Evolutionary conservation across 106 monocot genomes (phyloP).

Genomic region (Triglochin maritima): DNA sequence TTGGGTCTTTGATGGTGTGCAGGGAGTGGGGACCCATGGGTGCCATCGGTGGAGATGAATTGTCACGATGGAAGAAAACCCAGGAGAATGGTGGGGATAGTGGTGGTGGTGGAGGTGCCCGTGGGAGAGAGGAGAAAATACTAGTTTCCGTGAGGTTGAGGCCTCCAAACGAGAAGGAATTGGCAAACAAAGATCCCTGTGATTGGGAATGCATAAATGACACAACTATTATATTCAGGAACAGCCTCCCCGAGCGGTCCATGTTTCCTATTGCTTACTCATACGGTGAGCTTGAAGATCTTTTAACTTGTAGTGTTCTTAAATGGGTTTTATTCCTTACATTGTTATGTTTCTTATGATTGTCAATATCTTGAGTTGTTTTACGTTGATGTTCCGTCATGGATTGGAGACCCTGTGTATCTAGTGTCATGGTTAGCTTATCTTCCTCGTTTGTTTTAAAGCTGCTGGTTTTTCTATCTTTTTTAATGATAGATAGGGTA

Average conservation of each 20-base stretch:
- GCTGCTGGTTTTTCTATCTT: too few relatives aligned
- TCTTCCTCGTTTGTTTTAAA: too few relatives aligned
- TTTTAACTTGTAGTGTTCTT: not conserved
- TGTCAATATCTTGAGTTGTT: too few relatives aligned
- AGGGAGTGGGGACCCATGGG: slow-evolving; percentile 34
- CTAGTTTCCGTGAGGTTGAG: slow-evolving; percentile 86
- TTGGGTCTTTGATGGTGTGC: slow-evolving; percentile 1
- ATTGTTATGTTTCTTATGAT: too few relatives aligned
- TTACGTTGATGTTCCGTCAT: too few relatives aligned
- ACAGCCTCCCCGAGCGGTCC: slow-evolving; percentile 48
- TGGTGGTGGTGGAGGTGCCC: slow-evolving; percentile 11
- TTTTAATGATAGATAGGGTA: slow-evolving; percentile 50
- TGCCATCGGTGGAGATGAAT: slow-evolving; percentile 45
- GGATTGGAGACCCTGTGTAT: too few relatives aligned
- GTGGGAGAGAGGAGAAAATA: slow-evolving; percentile 62
- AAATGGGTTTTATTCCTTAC: too few relatives aligned
- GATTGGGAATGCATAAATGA: slow-evolving; percentile 95
- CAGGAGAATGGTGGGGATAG: slow-evolving; percentile 12
- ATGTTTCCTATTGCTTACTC: slow-evolving; percentile 60
- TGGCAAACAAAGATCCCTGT: slow-evolving; percentile 40
- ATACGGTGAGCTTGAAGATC: slow-evolving; percentile 44
- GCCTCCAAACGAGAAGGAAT: slow-evolving; percentile 72
- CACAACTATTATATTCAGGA: slow-evolving; percentile 58
- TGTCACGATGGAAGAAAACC: slow-evolving; percentile 27
- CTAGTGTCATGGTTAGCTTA: too few relatives aligned